Percentiles rank a stretch among this genome's conserved stretches.
phyloP scores from a whole-genome alignment of 140 eudicot genomes.

The Oenanthe javanica region DNA sequence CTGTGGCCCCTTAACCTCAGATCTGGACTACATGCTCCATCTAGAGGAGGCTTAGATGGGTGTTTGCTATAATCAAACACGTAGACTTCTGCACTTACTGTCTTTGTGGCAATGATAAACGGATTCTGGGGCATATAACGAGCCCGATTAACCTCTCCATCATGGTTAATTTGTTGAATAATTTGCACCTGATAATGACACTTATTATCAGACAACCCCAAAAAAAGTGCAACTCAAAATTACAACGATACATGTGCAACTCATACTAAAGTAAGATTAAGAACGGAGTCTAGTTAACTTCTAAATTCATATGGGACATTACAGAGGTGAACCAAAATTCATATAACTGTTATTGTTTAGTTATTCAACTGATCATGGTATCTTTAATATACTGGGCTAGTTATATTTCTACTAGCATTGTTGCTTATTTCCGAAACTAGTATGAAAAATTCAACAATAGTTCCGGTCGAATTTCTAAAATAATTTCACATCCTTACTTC shows the following conservation, averaged over 20 bases:
- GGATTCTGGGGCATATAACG: conserved; percentile 98
- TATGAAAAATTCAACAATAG: neutral
- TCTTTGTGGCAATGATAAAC: conserved; percentile 84
- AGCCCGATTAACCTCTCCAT: conserved; percentile 96
- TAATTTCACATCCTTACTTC: neutral
- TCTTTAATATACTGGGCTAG: neutral
- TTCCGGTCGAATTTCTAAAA: neutral
- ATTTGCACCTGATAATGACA: conserved; percentile 70
- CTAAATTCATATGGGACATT: neutral
- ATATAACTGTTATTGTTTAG: neutral
- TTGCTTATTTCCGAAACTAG: neutral
- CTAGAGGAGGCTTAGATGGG: conserved; percentile 87
- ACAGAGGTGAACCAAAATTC: neutral
- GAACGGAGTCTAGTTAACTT: neutral
- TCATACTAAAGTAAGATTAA: neutral
- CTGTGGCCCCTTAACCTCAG: conserved; percentile 83
- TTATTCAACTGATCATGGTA: neutral
- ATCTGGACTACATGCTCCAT: conserved; percentile 92
- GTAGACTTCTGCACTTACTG: conserved; percentile 90
- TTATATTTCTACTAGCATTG: neutral
- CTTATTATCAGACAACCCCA: neutral
- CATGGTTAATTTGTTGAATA: conserved; percentile 92
- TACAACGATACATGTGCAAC: neutral
- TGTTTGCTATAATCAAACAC: conserved; percentile 90
- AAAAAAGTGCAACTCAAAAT: too few relatives aligned